These are phyloP conservation scores for Pseudopithomyces maydicus DNA, from an alignment of 2,329 filamentous ascomycete genomes.

Conservation along the genomic window DNA sequence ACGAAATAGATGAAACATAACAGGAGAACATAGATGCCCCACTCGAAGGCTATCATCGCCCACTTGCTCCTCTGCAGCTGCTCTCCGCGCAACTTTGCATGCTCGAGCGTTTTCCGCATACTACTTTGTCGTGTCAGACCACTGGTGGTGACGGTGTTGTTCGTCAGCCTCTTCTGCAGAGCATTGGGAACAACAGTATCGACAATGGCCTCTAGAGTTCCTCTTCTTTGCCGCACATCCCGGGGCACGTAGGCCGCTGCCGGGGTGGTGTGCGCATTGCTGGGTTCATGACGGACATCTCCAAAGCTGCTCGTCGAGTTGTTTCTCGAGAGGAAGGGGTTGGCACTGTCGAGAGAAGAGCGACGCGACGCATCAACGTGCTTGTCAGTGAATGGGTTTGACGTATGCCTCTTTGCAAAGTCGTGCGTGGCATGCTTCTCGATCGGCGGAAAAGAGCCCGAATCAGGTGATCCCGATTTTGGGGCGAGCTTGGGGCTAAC, in stretches of 20 bases:
- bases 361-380: neutral
- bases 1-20: slow-evolving; percentile 52
- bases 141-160: slow-evolving; percentile 16
- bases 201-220: slow-evolving; percentile 22
- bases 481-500: neutral
- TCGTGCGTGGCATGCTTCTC: neutral
- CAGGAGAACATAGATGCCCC: slow-evolving; percentile 41
- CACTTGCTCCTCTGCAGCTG: slow-evolving; percentile 38
- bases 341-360: neutral
- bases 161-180: slow-evolving; percentile 21
- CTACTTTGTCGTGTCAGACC: slow-evolving; percentile 17
- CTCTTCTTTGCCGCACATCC: slow-evolving; percentile 13
- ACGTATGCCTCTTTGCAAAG: neutral
- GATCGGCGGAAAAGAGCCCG: neutral
- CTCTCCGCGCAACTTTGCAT: slow-evolving; percentile 26
- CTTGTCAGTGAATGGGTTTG: neutral
- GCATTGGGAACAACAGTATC: slow-evolving; percentile 22
- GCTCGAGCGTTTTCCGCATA: slow-evolving; percentile 27
- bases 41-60: slow-evolving; percentile 47
- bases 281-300: too few species aligned
- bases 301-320: slow-evolving; percentile 5
- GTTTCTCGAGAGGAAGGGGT: slow-evolving; percentile 7
- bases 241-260: slow-evolving; percentile 7
- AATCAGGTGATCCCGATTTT: neutral
- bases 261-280: slow-evolving; percentile 6